Evolutionary conservation across 345 rosid genomes (phyloP).

Genomic region (Atalantia buxifolia): DNA sequence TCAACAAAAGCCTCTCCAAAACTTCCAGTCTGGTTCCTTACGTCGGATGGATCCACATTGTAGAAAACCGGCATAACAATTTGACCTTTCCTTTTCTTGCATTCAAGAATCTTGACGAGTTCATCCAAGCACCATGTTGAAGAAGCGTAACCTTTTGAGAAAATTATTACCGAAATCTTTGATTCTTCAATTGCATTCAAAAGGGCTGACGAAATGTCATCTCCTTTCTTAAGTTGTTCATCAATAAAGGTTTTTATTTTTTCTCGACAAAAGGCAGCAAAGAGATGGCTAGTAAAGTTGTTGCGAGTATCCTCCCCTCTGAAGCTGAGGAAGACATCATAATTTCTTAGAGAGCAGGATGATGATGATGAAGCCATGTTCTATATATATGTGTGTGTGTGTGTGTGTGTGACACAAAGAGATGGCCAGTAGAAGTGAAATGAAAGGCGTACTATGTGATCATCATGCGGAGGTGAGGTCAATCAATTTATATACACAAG

Average conservation of each 20-base stretch:
- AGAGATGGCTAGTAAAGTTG: background rate
- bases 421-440: too few relatives aligned
- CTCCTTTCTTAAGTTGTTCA: background rate
- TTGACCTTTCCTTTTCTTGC: background rate
- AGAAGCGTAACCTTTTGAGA: background rate
- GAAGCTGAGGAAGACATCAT: background rate
- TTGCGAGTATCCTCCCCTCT: background rate
- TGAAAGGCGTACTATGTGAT: too few relatives aligned
- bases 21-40: background rate
- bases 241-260: background rate
- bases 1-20: background rate
- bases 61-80: conserved; percentile 4
- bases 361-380: background rate
- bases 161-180: background rate
- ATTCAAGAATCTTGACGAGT: background rate
- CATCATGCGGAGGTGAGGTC: too few relatives aligned
- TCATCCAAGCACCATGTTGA: background rate
- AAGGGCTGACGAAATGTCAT: background rate
- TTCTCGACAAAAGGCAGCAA: background rate
- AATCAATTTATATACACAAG: too few relatives aligned
- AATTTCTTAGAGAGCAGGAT: background rate
- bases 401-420: too few relatives aligned
- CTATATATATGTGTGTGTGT: too few relatives aligned
- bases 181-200: background rate
- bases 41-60: background rate